Percentiles rank a stretch among this genome's conserved stretches.
Evolutionary conservation across 768 basidiomycete species (phyloP).

Genomic region (Leccinellum albellum): DNA sequence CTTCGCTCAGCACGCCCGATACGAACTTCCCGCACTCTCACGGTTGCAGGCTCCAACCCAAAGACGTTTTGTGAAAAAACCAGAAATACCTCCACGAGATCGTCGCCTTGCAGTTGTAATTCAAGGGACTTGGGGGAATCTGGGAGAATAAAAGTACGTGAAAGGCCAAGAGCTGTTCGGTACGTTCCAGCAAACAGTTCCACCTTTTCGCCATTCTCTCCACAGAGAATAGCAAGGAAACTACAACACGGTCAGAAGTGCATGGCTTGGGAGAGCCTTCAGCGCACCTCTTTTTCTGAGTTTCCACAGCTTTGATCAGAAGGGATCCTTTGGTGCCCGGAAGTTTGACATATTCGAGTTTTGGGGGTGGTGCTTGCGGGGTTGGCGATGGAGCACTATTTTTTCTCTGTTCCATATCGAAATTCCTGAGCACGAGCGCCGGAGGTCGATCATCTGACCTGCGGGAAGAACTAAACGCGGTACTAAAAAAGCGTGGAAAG

Average conservation of each 20-base stretch:
- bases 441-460: slow-evolving; percentile 55
- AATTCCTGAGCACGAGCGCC: slow-evolving; percentile 31
- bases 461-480: slow-evolving; percentile 54
- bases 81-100: slow-evolving; percentile 87
- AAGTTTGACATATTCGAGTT: slow-evolving; percentile 88
- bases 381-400: slow-evolving; percentile 32
- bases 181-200: slow-evolving; percentile 92
- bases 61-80: slow-evolving; percentile 92
- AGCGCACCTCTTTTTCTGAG: slow-evolving; percentile 76
- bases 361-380: slow-evolving; percentile 66
- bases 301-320: slow-evolving; percentile 84
- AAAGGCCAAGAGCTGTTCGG: slow-evolving; percentile 82
- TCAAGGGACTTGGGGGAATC: slow-evolving; percentile 87
- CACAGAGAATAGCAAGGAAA: slow-evolving; percentile 90
- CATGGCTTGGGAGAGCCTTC: background rate
- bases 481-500: slow-evolving; percentile 65
- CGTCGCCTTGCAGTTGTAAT: slow-evolving; percentile 86
- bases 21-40: slow-evolving; percentile 89
- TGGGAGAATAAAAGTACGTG: slow-evolving; percentile 89
- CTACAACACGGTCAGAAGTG: slow-evolving; percentile 35
- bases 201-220: slow-evolving; percentile 89
- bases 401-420: slow-evolving; percentile 40
- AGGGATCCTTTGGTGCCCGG: slow-evolving; percentile 87
- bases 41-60: slow-evolving; percentile 88
- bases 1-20: slow-evolving; percentile 86